Base-by-base conservation (phyloP, 2,329 filamentous ascomycete genomes). In the Colletotrichum theobromicola region DNA sequence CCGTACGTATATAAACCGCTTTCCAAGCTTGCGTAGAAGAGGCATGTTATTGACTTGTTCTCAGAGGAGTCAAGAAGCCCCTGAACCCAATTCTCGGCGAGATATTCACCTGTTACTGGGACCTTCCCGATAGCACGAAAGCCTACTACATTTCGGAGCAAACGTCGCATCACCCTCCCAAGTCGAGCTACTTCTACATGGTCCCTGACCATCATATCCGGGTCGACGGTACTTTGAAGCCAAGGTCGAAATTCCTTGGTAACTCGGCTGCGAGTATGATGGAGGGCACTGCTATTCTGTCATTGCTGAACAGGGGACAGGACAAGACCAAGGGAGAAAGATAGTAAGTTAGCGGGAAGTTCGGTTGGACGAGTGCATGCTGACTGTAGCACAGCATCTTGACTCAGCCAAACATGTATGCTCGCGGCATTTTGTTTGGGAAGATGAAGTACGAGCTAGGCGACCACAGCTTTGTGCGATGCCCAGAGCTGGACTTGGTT, bases 381-480 rank as follows among this genome's bases (percentile, higher is more conserved):
- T 80, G 42, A 80, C 72, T 16, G n/a, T 30, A 24, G 35, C 72
- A 70, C 78, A 97, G 95, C 84, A 94, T 97, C 80, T 86, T 98
- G 67, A 98, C 97, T 6, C 97, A 99, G 81, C 97, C 97, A 21
- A 99, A 99, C 87, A 99, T 99, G 95, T 99, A 99, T 83, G 97
- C 96, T 26, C 92, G 97, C 76, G 96, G 97, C 42, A 98, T 99
- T 75, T 88, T 99, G 10, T 98, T 99, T 80, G 97, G 97, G 62
- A 98, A 98, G 84, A 98, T 99, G 97, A 98, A 98, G 84, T 99
- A 98, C 84, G 97, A 99, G 86, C 91, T 99, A 9, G 97, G 96
- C 77, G 96, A 98, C 83, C 96, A 98, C 86, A 98, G 96, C 82
- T 95, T 95, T 79, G 94, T 99, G 24, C 91, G 93, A 77, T 98